Base-by-base conservation (phyloP, 139 green algal species). In the Coelastrella sp. region DNA sequence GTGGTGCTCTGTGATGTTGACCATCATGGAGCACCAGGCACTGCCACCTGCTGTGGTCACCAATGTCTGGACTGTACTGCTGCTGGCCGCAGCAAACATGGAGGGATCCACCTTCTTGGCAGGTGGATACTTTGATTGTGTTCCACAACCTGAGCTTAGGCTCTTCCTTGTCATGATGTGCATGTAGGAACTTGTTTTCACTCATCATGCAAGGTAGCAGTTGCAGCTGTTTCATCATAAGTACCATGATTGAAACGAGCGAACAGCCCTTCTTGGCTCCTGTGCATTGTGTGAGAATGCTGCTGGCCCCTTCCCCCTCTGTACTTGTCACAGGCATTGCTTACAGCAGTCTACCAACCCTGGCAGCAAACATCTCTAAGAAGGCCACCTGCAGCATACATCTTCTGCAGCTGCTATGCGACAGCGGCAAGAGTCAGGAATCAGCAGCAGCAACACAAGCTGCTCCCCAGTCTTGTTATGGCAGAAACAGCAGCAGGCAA, bases 61-160 rank as follows among this genome's bases (percentile, higher is more conserved):
- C 3, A 60, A 72, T 23, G 63, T 63, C 17, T 85, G 79, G 63
- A 48, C 37, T 11, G 32, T 74, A 63, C 79, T 85, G 79, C 43
- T 85, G 79, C 32, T 41, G 57, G 79, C 79, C 15, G 79, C 79
- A n/a, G 63, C 43, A 32, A 32, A 66, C 40, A 21, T 76, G 45
- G 63, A 85, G 11, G 63, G 60, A 0, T 4, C 45, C 7, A 27
- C 45, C 0, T 74, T 77, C 45, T 35, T 74, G 38, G n/a, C 59
- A 66, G 77, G 75, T n/a, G n/a, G n/a, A n/a, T n/a, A n/a, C n/a
- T n/a, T n/a, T n/a, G n/a, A n/a, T n/a, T n/a, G n/a, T n/a, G n/a
- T n/a, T n/a, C n/a, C n/a, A n/a, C n/a, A n/a, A n/a, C n/a, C n/a
- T n/a, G n/a, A n/a, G n/a, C n/a, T n/a, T n/a, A n/a, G n/a, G n/a